Evolutionary conservation across 2,329 filamentous ascomycete species (phyloP).

Genomic region (Madurella fahalii): DNA sequence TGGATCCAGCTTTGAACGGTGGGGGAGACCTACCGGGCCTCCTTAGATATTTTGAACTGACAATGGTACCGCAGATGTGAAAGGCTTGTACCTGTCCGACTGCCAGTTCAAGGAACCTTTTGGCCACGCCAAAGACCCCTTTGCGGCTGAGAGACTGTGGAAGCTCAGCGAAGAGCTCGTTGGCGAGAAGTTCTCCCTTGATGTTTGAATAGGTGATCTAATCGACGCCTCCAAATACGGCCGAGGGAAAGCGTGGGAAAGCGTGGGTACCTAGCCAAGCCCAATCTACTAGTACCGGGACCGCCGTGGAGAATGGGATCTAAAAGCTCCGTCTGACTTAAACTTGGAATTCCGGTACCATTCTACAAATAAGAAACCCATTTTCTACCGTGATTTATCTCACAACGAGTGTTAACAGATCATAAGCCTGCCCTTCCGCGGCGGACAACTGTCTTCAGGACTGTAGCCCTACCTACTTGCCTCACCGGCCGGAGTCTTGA

Average conservation of each 20-base stretch:
- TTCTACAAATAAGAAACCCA: no score
- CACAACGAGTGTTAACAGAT: no score
- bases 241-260: background rate
- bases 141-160: slow-evolving; percentile 42
- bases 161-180: slow-evolving; percentile 43
- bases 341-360: no score
- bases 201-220: background rate
- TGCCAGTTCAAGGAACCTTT: slow-evolving; percentile 35
- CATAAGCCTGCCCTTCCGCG: no score
- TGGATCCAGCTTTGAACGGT: slow-evolving; percentile 36
- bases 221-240: no score
- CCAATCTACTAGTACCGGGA: background rate
- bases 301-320: no score
- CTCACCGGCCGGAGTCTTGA: no score
- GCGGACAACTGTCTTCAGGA: no score
- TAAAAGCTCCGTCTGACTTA: no score
- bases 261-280: background rate
- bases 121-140: slow-evolving; percentile 31
- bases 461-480: no score
- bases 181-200: slow-evolving; percentile 27
- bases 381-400: no score
- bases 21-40: background rate
- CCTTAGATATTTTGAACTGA: no score
- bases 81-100: slow-evolving; percentile 38
- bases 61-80: slow-evolving; percentile 14